Base-by-base conservation (phyloP, 805 yeast species). In the Candida koratica region DNA sequence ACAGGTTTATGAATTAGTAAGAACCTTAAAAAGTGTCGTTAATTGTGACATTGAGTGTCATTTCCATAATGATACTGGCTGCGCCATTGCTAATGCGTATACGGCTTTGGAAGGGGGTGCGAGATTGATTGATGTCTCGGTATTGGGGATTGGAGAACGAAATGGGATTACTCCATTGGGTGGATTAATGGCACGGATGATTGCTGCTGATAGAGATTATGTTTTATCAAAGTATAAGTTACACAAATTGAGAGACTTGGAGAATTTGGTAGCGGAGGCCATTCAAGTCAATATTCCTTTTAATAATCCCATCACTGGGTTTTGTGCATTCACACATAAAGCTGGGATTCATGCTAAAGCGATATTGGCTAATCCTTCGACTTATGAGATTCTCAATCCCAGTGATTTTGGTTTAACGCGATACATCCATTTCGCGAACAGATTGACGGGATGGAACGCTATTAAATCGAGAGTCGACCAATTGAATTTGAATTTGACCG, bases 341-440 rank as follows among this genome's bases (percentile, higher is more conserved):
- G 81, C 81, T 15, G 81, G 81, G 56, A 73, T 75, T 44, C 81
- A 75, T 44, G 80, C 81, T 39, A 73, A 75, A 56, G 80, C 80
- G 33, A 75, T 75, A 39, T 66, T 75, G 46, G 80, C 81, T 34
- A 75, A 75, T 58, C 81, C 81, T 33, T 71, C 79, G n/a, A 75
- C 80, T 9, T 75, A 75, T 52, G 81, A 75, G 58, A 75, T 75
- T 51, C 64, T 75, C 53, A 69, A 71, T 47, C 81, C 81, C 20
- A 56, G 66, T 16, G 81, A 75, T 55, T 75, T 75, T 49, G 81
- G 81, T 40, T 64, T 75, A 49, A 70, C 78, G n/a, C 68, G 81
- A 51, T 75, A 75, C 52, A 75, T 75, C 43, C 79, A 75, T 53
- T 75, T 75, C 47, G 80, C 80, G 43, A 74, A 73, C 61, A 63